Base-by-base conservation (phyloP, 805 yeast genomes). In the Starmerella cellae region DNA sequence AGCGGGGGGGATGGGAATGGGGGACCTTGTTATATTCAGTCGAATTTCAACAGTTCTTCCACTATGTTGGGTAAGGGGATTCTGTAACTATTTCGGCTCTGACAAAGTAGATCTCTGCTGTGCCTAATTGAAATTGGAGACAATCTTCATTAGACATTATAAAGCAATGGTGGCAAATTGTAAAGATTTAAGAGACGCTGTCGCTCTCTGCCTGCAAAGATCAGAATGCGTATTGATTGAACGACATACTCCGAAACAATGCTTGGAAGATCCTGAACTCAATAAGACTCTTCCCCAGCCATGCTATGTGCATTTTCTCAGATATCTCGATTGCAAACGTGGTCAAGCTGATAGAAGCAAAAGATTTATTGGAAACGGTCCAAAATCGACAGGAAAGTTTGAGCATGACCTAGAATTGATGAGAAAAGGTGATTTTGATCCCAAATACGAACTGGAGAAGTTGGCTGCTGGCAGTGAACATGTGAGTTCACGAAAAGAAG, bases 161-260 rank as follows among this genome's bases (percentile, higher is more conserved):
- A n/a, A n/a, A n/a, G n/a, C n/a, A 8, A 54, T 54, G 57, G 57
- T 54, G 3, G 46, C 55, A 14, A 85, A 95, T 69, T 88, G 98
- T 61, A 79, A 82, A 56, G 98, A 88, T 61, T 93, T 88, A 58
- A 75, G 87, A 56, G 84, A 75, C 54, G 95, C 94, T n/a, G 82
- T 91, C 44, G 97, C 97, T 9, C 77, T 88, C 18, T 88, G 98
- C 60, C 70, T 88, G 38, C 98, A 88, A 60, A 73, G 96, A 56
- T 85, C 96, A 4, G 97, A 97, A 14, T 88, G 98, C 61, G 98
- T 88, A 39, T 69, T 88, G 65, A 71, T 88, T 19, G 82, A 91
- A 48, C 70, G 98, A 50, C 71, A 91, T 61, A 82, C 82, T 2
- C 97, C 97, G 2, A 79, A 83, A 48, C 78, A 84, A 45, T 88